These are phyloP conservation scores for Epichloe brachyelytri DNA, from an alignment of 2,329 filamentous ascomycete species.

Conservation along the genomic window DNA sequence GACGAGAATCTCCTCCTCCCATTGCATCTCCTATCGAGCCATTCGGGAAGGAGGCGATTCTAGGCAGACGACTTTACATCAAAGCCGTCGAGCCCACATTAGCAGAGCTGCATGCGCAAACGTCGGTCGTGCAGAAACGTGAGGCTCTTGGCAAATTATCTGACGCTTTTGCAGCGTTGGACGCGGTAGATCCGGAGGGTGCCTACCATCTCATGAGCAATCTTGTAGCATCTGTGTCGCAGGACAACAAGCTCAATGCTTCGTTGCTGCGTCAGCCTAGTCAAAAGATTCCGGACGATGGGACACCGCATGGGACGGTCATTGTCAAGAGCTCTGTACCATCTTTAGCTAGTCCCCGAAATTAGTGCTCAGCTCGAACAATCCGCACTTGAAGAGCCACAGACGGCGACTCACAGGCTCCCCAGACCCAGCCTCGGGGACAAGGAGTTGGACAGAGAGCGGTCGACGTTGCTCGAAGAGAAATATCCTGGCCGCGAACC, in stretches of 20 bases:
- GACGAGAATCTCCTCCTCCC: slow-evolving; percentile 52
- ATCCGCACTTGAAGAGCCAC: slow-evolving; percentile 74
- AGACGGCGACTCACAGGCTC: slow-evolving; percentile 47
- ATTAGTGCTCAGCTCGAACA: slow-evolving; percentile 65
- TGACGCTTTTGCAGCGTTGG: slow-evolving; percentile 73
- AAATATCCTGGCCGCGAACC: slow-evolving; percentile 43
- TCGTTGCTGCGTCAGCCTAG: slow-evolving; percentile 30
- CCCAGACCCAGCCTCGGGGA: slow-evolving; percentile 25
- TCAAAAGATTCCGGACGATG: slow-evolving; percentile 28
- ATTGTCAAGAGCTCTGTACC: slow-evolving; percentile 40
- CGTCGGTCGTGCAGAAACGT: slow-evolving; percentile 50
- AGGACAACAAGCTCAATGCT: slow-evolving; percentile 51
- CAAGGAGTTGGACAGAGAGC: slow-evolving; percentile 34
- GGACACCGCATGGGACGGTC: slow-evolving; percentile 41
- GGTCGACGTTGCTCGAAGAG: slow-evolving; percentile 32
- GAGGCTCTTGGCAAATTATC: slow-evolving; percentile 74
- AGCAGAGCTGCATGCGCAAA: slow-evolving; percentile 78
- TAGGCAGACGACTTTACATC: slow-evolving; percentile 70
- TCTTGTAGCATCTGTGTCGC: slow-evolving; percentile 60
- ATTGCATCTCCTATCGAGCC: slow-evolving; percentile 35
- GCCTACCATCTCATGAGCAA: slow-evolving; percentile 72
- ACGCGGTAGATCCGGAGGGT: slow-evolving; percentile 81
- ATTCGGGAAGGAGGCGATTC: slow-evolving; percentile 64
- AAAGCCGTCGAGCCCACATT: slow-evolving; percentile 74
- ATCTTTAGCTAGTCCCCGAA: slow-evolving; percentile 40